phyloP scores from a whole-genome alignment of 2,329 filamentous ascomycete species.

The Ceratocystis lukuohia region DNA sequence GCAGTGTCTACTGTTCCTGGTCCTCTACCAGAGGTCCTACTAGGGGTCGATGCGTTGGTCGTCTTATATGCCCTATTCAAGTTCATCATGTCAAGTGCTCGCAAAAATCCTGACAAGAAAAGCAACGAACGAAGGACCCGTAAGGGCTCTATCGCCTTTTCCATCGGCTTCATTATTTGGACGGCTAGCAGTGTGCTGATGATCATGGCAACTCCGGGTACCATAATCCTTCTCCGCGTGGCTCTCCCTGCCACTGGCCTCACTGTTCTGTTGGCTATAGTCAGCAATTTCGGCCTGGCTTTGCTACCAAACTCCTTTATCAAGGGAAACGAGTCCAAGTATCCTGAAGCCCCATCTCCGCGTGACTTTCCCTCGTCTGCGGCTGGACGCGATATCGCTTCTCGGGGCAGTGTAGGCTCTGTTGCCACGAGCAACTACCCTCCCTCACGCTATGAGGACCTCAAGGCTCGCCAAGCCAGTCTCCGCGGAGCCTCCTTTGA shows the following conservation, averaged over 20 bases:
- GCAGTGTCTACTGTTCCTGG: constrained; percentile 33
- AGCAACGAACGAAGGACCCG: constrained; percentile 26
- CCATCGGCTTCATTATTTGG: constrained; percentile 39
- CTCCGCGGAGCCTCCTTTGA: not conserved
- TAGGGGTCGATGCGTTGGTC: constrained; percentile 35
- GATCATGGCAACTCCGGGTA: constrained; percentile 34
- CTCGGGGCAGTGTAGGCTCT: constrained; percentile 27
- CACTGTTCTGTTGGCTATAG: constrained; percentile 32
- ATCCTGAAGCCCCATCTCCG: constrained; percentile 19
- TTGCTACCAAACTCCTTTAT: constrained; percentile 26
- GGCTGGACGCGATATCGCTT: not conserved
- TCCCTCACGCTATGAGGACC: constrained; percentile 36
- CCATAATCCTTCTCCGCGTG: constrained; percentile 34
- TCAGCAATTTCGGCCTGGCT: constrained; percentile 29
- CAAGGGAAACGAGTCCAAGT: constrained; percentile 12
- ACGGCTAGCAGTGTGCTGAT: constrained; percentile 40
- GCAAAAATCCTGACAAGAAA: constrained; percentile 25
- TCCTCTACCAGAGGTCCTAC: constrained; percentile 34
- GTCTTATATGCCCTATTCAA: constrained; percentile 29
- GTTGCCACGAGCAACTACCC: constrained; percentile 34
- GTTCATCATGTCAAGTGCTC: constrained; percentile 26
- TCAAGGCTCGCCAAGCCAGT: constrained; percentile 29
- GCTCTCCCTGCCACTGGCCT: constrained; percentile 39
- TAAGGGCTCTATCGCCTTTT: constrained; percentile 32
- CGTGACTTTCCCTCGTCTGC: constrained; percentile 21